Evolutionary conservation across 805 yeast genomes (phyloP).

Genomic region (Kluyveromyces aestuarii): DNA sequence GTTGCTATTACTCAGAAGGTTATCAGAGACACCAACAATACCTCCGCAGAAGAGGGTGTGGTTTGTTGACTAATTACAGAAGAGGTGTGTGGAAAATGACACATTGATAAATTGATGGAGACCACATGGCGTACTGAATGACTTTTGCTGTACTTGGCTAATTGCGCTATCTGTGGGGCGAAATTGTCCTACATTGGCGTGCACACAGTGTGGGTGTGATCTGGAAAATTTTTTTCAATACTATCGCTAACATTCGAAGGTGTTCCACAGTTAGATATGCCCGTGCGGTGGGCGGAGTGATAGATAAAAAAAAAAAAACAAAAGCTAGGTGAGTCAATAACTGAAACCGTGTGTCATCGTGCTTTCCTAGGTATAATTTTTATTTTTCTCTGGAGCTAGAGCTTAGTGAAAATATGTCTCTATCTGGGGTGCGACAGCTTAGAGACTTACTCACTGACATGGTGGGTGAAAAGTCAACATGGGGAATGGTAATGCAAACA

Average conservation of each 20-base stretch:
- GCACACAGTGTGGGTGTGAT: neutral
- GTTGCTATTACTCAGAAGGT: too few relatives aligned
- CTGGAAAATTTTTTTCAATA: neutral
- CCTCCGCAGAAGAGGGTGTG: neutral
- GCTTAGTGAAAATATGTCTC: too few relatives aligned
- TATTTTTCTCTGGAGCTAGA: too few relatives aligned
- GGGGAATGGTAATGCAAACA: too few relatives aligned
- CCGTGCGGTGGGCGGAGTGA: neutral
- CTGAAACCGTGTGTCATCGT: neutral
- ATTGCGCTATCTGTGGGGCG: neutral
- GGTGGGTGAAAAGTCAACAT: too few relatives aligned
- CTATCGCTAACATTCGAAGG: neutral
- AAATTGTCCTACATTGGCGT: neutral
- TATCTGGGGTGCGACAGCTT: too few relatives aligned
- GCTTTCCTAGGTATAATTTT: neutral
- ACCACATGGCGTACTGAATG: neutral
- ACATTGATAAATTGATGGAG: neutral
- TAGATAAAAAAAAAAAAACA: too few relatives aligned
- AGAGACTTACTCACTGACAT: too few relatives aligned
- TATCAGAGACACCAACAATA: neutral
- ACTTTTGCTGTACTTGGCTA: neutral
- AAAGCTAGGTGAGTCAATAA: neutral
- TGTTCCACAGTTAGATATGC: neutral
- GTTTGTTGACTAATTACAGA: neutral
- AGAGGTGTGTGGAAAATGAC: neutral